phyloP scores from a whole-genome alignment of 176 grass and related monocot genomes.

The Carex scoparia region DNA sequence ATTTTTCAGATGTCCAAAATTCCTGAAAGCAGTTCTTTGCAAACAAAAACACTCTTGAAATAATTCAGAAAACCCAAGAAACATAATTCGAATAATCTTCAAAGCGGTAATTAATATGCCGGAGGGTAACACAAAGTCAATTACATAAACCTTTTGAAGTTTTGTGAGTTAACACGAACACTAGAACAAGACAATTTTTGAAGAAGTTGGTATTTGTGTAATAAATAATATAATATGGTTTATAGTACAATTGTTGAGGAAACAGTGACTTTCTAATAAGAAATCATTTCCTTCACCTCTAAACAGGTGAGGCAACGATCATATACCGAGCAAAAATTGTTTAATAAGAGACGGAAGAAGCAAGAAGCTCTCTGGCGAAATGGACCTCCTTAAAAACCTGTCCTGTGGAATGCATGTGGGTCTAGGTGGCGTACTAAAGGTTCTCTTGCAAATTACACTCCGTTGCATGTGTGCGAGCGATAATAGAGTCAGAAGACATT shows the following conservation, averaged over 20 bases:
- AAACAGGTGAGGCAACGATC: conserved; percentile 62
- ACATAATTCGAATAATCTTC: background rate
- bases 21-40: background rate
- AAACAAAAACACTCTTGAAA: background rate
- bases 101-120: background rate
- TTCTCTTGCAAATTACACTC: conserved; percentile 82
- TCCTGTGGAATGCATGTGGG: conserved; percentile 96
- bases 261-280: background rate
- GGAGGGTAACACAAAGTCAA: background rate
- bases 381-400: conserved; percentile 86
- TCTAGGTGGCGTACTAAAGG: conserved; percentile 94
- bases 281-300: background rate
- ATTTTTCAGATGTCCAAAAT: background rate
- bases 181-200: background rate
- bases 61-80: background rate
- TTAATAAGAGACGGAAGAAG: conserved; percentile 59
- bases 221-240: background rate
- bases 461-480: conserved; percentile 67
- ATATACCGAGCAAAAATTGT: conserved; percentile 55
- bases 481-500: conserved; percentile 48
- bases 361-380: conserved; percentile 99
- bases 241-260: background rate
- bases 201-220: background rate
- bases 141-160: background rate
- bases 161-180: background rate